Percentiles rank a stretch among this genome's conserved stretches.
phyloP scores from a whole-genome alignment of 257 asterid genomes.

The Scutellaria galericulata region DNA sequence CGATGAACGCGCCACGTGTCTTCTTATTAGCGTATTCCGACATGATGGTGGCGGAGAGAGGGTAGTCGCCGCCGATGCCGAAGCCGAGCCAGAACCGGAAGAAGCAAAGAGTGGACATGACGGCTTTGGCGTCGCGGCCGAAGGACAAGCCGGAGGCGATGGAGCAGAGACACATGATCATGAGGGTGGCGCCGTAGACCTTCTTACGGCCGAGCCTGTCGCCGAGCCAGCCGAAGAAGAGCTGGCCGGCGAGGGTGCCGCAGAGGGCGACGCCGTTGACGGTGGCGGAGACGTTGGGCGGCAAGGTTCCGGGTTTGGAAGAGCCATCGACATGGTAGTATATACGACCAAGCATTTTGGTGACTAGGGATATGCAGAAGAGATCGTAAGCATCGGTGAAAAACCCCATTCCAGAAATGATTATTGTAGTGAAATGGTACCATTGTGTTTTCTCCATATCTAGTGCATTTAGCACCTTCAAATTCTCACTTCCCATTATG shows the following conservation, averaged over 20 bases:
- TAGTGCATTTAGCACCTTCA: slow-evolving; percentile 44
- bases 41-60: slow-evolving; percentile 51
- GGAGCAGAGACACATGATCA: slow-evolving; percentile 54
- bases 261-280: too few relatives aligned
- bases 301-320: too few relatives aligned
- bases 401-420: slow-evolving; percentile 62
- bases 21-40: slow-evolving; percentile 24
- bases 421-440: slow-evolving; percentile 61
- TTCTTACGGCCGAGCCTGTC: slow-evolving; percentile 48
- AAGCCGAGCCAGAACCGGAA: slow-evolving; percentile 51
- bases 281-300: too few relatives aligned
- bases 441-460: slow-evolving; percentile 59
- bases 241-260: too few relatives aligned
- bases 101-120: slow-evolving; percentile 48
- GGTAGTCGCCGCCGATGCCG: slow-evolving; percentile 55
- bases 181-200: slow-evolving; percentile 46
- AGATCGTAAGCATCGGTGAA: slow-evolving; percentile 53
- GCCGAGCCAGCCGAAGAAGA: too few relatives aligned
- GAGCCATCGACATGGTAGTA: too few relatives aligned
- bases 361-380: too few relatives aligned
- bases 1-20: slow-evolving; percentile 46
- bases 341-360: too few relatives aligned
- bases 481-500: too few relatives aligned
- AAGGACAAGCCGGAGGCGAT: slow-evolving; percentile 49
- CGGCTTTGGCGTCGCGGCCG: slow-evolving; percentile 31